Base-by-base conservation (phyloP, 768 basidiomycete species). In the Boletellus ananiceps region DNA sequence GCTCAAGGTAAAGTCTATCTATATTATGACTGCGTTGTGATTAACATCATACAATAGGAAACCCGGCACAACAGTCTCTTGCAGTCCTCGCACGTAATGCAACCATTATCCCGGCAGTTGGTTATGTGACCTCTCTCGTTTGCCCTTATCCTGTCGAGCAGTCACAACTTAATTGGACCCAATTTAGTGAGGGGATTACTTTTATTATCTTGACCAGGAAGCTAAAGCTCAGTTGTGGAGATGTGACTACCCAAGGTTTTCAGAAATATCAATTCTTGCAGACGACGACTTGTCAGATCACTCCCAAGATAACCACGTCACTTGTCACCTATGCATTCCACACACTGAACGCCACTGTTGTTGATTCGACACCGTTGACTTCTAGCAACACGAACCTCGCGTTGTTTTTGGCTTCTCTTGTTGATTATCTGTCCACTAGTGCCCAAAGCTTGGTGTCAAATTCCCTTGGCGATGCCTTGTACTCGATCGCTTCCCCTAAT, bases 401-500 rank as follows among this genome's bases (percentile, higher is more conserved):
- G 14, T 14, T 40, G 31, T 47, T 33, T n/a, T n/a, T 47, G 39
- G 39, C 39, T 18, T 36, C 35, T 5, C n/a, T 37, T 13, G 32
- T 37, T 9, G 35, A 43, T 12, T 45, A 50, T 21, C 57, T 57
- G 11, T 29, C 47, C 7, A 35, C 18, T 25, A 53, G 34, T 4
- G 29, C 57, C 6, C 60, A 62, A 18, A 39, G 57, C 6, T 33
- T 59, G 38, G 34, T 37, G 5, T 31, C 49, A 1, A 62, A 62
- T 14, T 11, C 52, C 0, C 49, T 62, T 9, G 60, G 57, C 2
- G 60, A 62, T 36, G 55, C 55, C 15, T 16, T 62, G 12, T 57
- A 54, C 32, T 48, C 60, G 0, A 44, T 57, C 12, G 16, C 25
- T 18, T 16, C 25, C 15, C 12, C 34, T 25, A 16, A 14, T 23